Evolutionary conservation across 768 basidiomycete species (phyloP).

Genomic region (Pholiota microspora): DNA sequence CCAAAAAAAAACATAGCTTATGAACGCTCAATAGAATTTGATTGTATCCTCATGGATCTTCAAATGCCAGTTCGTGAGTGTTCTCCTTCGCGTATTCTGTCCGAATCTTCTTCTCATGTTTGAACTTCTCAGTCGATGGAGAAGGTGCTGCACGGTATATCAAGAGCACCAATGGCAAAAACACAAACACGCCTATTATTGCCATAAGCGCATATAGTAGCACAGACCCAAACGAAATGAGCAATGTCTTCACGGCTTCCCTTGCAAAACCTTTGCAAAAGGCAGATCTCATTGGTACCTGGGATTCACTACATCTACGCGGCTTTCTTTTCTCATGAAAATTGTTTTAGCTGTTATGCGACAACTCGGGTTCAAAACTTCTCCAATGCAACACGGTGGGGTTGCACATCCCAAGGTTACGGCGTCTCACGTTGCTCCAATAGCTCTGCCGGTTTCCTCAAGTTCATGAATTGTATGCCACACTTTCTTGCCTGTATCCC

Average conservation of each 20-base stretch:
- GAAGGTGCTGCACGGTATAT: conserved; percentile 97
- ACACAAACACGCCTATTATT: conserved; percentile 89
- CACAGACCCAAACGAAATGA: conserved; percentile 58
- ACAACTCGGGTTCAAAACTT: conserved; percentile 88
- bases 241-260: conserved; percentile 75
- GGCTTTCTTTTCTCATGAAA: not conserved
- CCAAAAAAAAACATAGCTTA: conserved; percentile 9
- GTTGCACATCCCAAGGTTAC: conserved; percentile 52
- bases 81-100: not conserved
- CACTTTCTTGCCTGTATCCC: conserved; percentile 18
- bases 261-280: conserved; percentile 90
- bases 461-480: conserved; percentile 26
- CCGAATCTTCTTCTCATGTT: conserved; percentile 1
- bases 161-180: conserved; percentile 95
- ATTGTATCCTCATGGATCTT: conserved; percentile 93
- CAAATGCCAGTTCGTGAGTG: conserved; percentile 92
- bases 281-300: conserved; percentile 68
- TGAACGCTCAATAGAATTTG: conserved; percentile 66
- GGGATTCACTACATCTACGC: not conserved
- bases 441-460: conserved; percentile 26
- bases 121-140: conserved; percentile 67
- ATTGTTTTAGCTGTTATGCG: conserved; percentile 57
- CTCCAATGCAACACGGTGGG: conserved; percentile 63
- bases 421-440: conserved; percentile 29
- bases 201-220: conserved; percentile 88